Base-by-base conservation (phyloP, 306 rosid species). In the Hippophae gyantsensis region DNA sequence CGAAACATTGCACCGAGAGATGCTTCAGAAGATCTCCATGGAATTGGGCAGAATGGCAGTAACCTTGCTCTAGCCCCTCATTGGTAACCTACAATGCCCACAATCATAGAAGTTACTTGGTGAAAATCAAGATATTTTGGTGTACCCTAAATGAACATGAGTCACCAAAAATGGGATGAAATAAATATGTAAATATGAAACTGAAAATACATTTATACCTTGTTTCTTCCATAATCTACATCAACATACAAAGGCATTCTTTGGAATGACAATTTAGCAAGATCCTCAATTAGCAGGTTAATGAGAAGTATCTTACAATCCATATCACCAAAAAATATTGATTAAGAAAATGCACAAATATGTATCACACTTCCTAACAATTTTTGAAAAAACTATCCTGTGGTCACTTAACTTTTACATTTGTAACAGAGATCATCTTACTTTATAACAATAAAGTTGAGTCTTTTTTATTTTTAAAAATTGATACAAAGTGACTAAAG, bases 1-100 rank as follows among this genome's bases (percentile, higher is more conserved):
- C 89, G 43, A 76, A 58, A 74, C 99, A 88, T 25, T 83, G 88
- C 61, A 92, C 62, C 53, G 81, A 77, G 66, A 79, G 56, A 38
- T 84, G 80, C 73, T 79, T 83, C 49, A 92, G 93, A 67, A 88
- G 86, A 60, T 92, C 99, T 0, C 90, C 73, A 42, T 88, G 96
- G 81, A 83, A 92, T 70, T 76, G 87, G 63, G 87, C 98, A 3
- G 98, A 87, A 76, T 85, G 82, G 72, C 98, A 85, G 64, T 92
- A 92, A 63, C 98, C 98, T 70, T 92, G 96, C 69, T 85, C 79
- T 78, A 92, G 79, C 64, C 98, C 98, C 78, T 92, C 98, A 76
- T 85, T 89, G 8, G 98, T 92, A 67, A 85, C 95, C 96, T 92
- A 76, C 60, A 73, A 51, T 57, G 64, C 59, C 23, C 43, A 38